A percentile compares a stretch with the other conserved stretches of the same genome.
phyloP scores from a whole-genome alignment of 352 stramenopile genomes.

The Pythium grandisporangium region DNA sequence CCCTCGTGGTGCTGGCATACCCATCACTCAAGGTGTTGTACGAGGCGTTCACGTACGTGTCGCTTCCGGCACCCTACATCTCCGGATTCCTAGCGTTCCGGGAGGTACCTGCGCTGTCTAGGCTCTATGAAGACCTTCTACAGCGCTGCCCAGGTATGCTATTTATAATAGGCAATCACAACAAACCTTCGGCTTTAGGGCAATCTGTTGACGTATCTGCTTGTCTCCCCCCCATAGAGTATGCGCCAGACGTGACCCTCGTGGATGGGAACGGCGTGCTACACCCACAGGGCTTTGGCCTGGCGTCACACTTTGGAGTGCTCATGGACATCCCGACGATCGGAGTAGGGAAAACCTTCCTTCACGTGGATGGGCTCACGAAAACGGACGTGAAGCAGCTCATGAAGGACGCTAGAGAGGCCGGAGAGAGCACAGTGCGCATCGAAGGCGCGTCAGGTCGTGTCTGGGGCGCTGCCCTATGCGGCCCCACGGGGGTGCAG shows the following conservation, averaged over 20 bases:
- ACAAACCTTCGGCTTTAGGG: no score
- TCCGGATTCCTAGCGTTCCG: conserved; percentile 75
- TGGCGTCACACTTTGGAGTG: conserved; percentile 92
- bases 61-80: conserved; percentile 73
- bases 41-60: conserved; percentile 79
- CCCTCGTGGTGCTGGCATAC: conserved; percentile 69
- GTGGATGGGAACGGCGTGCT: conserved; percentile 89
- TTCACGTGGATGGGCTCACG: conserved; percentile 84
- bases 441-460: conserved; percentile 53
- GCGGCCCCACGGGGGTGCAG: conserved; percentile 36
- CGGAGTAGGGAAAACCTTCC: conserved; percentile 86
- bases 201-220: no score
- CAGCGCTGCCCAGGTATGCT: conserved; percentile 38
- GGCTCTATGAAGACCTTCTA: conserved; percentile 53
- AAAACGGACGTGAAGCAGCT: conserved; percentile 47
- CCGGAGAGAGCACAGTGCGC: conserved; percentile 22
- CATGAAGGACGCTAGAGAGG: conserved; percentile 30
- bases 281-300: conserved; percentile 86
- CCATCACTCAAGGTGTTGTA: conserved; percentile 56
- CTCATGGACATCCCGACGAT: conserved; percentile 85
- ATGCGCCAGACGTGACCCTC: conserved; percentile 81
- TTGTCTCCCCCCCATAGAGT: conserved; percentile 16
- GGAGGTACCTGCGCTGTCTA: conserved; percentile 61
- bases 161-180: no score
- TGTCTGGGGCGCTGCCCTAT: conserved; percentile 72